These are phyloP conservation scores for Chalaropsis thielavioides DNA, from an alignment of 2,329 filamentous ascomycete genomes.

Conservation along the genomic window DNA sequence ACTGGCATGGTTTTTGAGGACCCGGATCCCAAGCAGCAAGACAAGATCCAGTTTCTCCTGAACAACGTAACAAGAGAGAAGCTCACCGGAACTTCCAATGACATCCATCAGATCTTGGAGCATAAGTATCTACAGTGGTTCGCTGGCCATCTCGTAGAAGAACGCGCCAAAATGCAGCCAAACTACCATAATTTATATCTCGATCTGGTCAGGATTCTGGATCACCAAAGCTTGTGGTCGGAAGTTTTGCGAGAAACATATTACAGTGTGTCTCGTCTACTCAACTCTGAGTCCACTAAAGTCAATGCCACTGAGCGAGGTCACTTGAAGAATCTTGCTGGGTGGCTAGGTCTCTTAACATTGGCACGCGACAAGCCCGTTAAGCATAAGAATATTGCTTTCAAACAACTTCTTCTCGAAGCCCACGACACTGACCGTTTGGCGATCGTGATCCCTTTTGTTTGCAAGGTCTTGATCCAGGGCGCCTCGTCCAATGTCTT, in stretches of 20 bases:
- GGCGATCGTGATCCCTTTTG: slow-evolving; percentile 87
- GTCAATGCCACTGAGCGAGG: slow-evolving; percentile 70
- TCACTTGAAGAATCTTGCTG: slow-evolving; percentile 83
- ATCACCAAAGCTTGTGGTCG: slow-evolving; percentile 63
- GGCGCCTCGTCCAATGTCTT: slow-evolving; percentile 78
- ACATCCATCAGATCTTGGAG: slow-evolving; percentile 65
- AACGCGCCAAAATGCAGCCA: slow-evolving; percentile 90
- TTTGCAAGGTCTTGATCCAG: slow-evolving; percentile 86
- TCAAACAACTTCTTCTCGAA: slow-evolving; percentile 88
- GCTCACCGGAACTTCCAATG: slow-evolving; percentile 65
- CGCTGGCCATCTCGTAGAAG: slow-evolving; percentile 83
- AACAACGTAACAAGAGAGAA: slow-evolving; percentile 94
- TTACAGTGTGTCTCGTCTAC: slow-evolving; percentile 65
- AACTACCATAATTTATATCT: slow-evolving; percentile 93
- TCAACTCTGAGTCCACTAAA: slow-evolving; percentile 81
- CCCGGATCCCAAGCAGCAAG: slow-evolving; percentile 70
- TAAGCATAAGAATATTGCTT: slow-evolving; percentile 90
- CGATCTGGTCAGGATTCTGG: slow-evolving; percentile 70
- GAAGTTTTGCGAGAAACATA: slow-evolving; percentile 93
- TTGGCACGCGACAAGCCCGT: slow-evolving; percentile 90
- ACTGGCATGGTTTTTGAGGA: slow-evolving; percentile 57
- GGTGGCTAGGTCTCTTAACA: slow-evolving; percentile 86
- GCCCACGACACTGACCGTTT: slow-evolving; percentile 85
- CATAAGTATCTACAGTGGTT: slow-evolving; percentile 90
- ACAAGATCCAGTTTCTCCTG: slow-evolving; percentile 86